A percentile compares a stretch with the other conserved stretches of the same genome.
Evolutionary conservation across 176 grass and related monocot species (phyloP).

Genomic region (Echinochloa phyllopogon): DNA sequence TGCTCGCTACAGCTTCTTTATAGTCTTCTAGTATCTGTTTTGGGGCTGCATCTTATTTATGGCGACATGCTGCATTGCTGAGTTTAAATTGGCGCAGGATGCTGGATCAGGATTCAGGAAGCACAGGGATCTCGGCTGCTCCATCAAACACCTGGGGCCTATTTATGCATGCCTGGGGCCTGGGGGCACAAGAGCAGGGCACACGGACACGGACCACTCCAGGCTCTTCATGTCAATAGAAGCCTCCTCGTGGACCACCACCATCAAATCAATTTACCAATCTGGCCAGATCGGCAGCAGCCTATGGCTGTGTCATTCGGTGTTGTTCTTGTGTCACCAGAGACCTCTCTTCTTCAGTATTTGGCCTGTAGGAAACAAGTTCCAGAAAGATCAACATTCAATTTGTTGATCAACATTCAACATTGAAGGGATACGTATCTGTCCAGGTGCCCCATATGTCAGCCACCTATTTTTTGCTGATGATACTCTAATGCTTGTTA

Average conservation of each 20-base stretch:
- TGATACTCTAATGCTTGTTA: not conserved
- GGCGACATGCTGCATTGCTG: constrained; percentile 15
- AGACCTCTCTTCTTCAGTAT: constrained; percentile 10
- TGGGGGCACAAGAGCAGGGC: constrained; percentile 34
- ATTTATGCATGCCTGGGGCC: constrained; percentile 38
- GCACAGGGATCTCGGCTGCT: constrained; percentile 37
- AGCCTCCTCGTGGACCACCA: constrained; percentile 41
- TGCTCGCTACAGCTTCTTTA: not conserved
- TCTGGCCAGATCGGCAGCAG: constrained; percentile 3
- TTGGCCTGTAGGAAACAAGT: constrained; percentile 32
- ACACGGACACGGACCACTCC: constrained; percentile 35
- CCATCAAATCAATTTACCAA: constrained; percentile 24
- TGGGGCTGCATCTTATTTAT: constrained; percentile 31
- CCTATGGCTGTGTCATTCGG: not conserved
- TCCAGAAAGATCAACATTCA: constrained; percentile 56
- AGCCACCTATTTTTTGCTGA: not conserved
- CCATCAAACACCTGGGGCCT: constrained; percentile 49
- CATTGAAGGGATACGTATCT: not conserved
- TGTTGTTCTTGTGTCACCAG: constrained; percentile 20
- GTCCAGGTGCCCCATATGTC: not conserved
- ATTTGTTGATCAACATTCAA: no score
- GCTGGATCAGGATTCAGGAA: constrained; percentile 46
- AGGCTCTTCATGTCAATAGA: constrained; percentile 31
- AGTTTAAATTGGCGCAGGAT: not conserved
- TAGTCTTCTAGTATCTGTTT: not conserved